Conservation (phyloP, 1,139 yeast species). For the Geotrichum klebahnii region DNA sequence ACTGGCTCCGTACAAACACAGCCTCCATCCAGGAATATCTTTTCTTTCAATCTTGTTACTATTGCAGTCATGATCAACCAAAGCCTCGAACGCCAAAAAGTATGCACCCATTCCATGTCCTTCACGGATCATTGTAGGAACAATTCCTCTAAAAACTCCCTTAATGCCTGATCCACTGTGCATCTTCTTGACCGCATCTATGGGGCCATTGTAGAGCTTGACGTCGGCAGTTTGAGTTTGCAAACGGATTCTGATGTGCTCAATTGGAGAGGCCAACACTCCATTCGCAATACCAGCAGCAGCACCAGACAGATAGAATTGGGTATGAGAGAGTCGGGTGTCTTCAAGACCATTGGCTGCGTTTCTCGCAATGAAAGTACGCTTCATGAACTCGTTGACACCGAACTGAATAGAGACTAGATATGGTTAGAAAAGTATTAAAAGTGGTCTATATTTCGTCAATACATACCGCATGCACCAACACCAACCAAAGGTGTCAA, state of each 20-base stretch:
- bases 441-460: too few species aligned
- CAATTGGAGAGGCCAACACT: constrained; percentile 84
- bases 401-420: constrained; percentile 76
- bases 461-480: constrained; percentile 70
- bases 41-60: constrained; percentile 47
- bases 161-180: constrained; percentile 51
- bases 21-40: constrained; percentile 79
- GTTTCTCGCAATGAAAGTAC: constrained; percentile 52
- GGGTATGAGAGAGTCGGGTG: constrained; percentile 45
- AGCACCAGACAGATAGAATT: constrained; percentile 75
- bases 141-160: constrained; percentile 72
- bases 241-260: constrained; percentile 83
- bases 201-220: constrained; percentile 64
- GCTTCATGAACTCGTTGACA: constrained; percentile 89
- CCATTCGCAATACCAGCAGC: constrained; percentile 90
- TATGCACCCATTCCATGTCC: constrained; percentile 84
- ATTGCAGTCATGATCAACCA: constrained; percentile 60
- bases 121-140: constrained; percentile 79
- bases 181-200: constrained; percentile 67
- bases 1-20: constrained; percentile 76
- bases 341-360: constrained; percentile 40
- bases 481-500: constrained; percentile 82
- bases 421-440: neutral
- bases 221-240: constrained; percentile 67
- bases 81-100: constrained; percentile 82